Percentiles rank a stretch among this genome's conserved stretches.
These are phyloP conservation scores for Rhytidhysteron rufulum DNA, from an alignment of 2,329 filamentous ascomycete species.

Conservation along the genomic window DNA sequence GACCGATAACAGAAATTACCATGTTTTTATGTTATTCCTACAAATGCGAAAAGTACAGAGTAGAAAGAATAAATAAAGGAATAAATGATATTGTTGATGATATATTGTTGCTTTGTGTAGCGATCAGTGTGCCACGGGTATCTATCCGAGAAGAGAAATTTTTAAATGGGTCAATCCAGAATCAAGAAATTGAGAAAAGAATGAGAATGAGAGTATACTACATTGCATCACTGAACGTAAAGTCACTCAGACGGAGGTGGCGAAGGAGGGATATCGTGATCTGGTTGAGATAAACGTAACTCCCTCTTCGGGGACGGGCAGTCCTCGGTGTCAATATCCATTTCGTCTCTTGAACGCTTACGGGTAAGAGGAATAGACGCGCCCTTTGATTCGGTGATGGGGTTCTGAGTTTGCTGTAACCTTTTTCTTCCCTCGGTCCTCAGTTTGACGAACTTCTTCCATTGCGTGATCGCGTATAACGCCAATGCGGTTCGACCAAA, in stretches of 20 bases:
- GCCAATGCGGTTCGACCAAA: conserved; percentile 26
- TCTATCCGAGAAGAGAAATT: neutral
- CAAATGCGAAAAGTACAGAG: too few relatives aligned
- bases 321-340: conserved; percentile 3
- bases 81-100: too few relatives aligned
- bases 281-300: conserved; percentile 12
- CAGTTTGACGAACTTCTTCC: conserved; percentile 24
- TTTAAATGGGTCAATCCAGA: neutral
- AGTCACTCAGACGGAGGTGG: conserved; percentile 24
- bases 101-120: too few relatives aligned
- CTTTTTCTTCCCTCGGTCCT: conserved; percentile 10
- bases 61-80: too few relatives aligned
- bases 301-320: conserved; percentile 16
- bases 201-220: neutral
- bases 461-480: conserved; percentile 21
- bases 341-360: neutral
- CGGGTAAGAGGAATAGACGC: neutral
- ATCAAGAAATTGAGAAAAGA: neutral
- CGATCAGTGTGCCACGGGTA: neutral
- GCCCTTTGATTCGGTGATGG: too few relatives aligned
- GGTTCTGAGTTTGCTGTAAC: conserved; percentile 1
- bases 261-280: conserved; percentile 12
- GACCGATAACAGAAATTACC: too few relatives aligned
- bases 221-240: neutral
- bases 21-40: too few relatives aligned